Evolutionary conservation across 371 early-diverging fungal species (phyloP), one percentile per base, ranked within the genome.

Genomic region (Zychaea mexicana): DNA sequence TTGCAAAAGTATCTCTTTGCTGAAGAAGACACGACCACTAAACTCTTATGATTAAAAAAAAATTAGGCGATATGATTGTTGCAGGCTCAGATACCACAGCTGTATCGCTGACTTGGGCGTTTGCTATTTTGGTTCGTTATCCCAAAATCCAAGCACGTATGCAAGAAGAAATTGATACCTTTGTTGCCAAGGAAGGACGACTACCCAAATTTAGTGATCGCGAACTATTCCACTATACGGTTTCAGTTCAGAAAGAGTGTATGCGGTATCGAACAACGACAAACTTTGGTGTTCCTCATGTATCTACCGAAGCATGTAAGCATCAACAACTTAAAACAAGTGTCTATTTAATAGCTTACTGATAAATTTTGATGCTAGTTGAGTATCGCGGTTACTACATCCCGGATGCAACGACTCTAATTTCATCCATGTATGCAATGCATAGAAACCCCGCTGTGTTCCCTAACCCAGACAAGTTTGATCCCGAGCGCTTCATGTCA

Each of bases 71-170:
- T 47, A 38, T 65, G 32, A 30, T 70, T 4, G 31, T 57, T 12
- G 74, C 66, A 26, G 71, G 71, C 2, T 55, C 61, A 19, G 74
- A 68, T 13, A 70, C 71, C 45, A 65, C 61, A 22, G 62, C 71
- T 13, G 56, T 66, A 5, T 55, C 64, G 26, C 21, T 68, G 26
- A 47, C 66, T 26, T 71, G 71, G 68, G 47, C 58, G 24, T 57
- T 74, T 36, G 64, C 66, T 32, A 64, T 71, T 38, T 53, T 73
- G 28, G 60, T 68, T n/a, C 46, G 68, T 21, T 45, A 74, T 30
- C 68, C 71, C 2, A 67, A 74, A 22, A 42, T 64, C 8, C 68
- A 66, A 47, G 26, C 19, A 5, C 60, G 59, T 10, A 58, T 66
- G 13, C 66, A 62, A 24, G 49, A 47, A 8, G 70, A 72, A 36